Percentiles rank a stretch among this genome's conserved stretches.
These are phyloP conservation scores for Phytopythium boreale DNA, from an alignment of 352 stramenopile genomes.

Conservation along the genomic window DNA sequence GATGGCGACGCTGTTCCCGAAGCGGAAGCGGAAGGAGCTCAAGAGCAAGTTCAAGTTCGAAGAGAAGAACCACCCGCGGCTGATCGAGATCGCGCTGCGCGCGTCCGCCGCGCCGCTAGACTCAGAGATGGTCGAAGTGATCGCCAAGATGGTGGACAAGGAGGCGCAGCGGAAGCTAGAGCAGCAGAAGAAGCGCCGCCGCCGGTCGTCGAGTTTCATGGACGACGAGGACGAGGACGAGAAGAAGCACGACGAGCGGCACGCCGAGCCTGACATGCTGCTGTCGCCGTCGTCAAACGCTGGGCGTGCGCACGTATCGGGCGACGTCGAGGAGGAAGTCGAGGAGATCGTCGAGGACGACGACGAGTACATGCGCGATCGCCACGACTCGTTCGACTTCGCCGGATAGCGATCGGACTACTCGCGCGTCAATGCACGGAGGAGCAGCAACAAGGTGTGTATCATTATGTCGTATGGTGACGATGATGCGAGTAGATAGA, in stretches of 20 bases:
- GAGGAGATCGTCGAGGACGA: slow-evolving; percentile 42
- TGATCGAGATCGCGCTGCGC: slow-evolving; percentile 81
- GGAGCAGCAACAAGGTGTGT: not conserved
- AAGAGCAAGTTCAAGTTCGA: slow-evolving; percentile 90
- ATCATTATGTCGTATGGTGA: not conserved
- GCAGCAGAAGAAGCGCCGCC: slow-evolving; percentile 39
- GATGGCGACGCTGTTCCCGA: slow-evolving; percentile 83
- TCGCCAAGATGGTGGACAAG: slow-evolving; percentile 77
- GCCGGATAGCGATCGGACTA: slow-evolving; percentile 24
- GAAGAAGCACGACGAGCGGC: not conserved
- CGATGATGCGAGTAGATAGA: not conserved
- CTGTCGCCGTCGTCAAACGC: slow-evolving; percentile 11
- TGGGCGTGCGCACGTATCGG: not conserved
- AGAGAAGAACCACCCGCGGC: slow-evolving; percentile 66
- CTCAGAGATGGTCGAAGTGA: slow-evolving; percentile 79
- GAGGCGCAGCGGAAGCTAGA: slow-evolving; percentile 54
- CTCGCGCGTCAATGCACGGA: not conserved
- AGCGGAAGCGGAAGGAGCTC: slow-evolving; percentile 76
- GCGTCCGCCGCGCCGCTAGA: slow-evolving; percentile 68
- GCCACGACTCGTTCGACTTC: slow-evolving; percentile 70
- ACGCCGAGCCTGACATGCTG: not conserved
- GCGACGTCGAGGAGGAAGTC: slow-evolving; percentile 18
- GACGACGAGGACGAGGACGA: not conserved
- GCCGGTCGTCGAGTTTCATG: slow-evolving; percentile 6
- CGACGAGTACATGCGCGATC: slow-evolving; percentile 47